Base-by-base conservation (phyloP, 2,329 filamentous ascomycete genomes). In the Trichoderma brevicompactum region DNA sequence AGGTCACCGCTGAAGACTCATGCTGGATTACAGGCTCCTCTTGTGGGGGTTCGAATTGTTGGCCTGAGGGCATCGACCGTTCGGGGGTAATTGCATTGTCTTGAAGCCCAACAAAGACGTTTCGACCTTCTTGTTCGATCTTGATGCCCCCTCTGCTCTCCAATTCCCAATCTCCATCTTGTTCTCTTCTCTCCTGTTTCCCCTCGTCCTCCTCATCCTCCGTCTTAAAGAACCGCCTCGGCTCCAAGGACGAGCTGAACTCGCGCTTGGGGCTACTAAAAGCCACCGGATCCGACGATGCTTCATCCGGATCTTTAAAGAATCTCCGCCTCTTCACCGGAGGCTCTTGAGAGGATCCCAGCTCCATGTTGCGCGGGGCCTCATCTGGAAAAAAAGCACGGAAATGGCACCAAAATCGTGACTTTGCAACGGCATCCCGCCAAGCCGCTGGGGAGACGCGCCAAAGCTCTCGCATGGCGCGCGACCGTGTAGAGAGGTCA, bases 261-360 rank as follows among this genome's bases (percentile, higher is more conserved):
- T 63, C 64, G 23, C 68, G 65, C 53, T 70, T 66, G n/a, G 72
- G 68, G 23, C 56, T 50, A 66, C 69, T 73, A 15, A 67, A 68
- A n/a, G 67, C 62, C 28, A 66, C 63, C 28, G 70, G 69, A 65
- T 72, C 74, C 10, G 72, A 72, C 5, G 73, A 69, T n/a, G 69
- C 58, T 40, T 78, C 75, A 50, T 74, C 72, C 46, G 72, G 67
- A 61, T 78, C 75, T 55, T 71, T 73, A 59, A 80, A 79, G 68
- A 79, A 76, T 64, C 78, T 76, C 66, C 76, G 72, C 71, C 74
- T 79, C 73, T 85, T 85, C 9, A 72, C 69, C 1, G 83, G 81
- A 69, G 80, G 81, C 53, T 79, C 82, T 56, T 75, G 73, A 23
- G 77, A 77, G 52, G 75, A 72, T 66, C 71, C 70, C 62, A 75